Conservation (phyloP, 768 basidiomycete genomes). For the Macrolepiota fuliginosa region DNA sequence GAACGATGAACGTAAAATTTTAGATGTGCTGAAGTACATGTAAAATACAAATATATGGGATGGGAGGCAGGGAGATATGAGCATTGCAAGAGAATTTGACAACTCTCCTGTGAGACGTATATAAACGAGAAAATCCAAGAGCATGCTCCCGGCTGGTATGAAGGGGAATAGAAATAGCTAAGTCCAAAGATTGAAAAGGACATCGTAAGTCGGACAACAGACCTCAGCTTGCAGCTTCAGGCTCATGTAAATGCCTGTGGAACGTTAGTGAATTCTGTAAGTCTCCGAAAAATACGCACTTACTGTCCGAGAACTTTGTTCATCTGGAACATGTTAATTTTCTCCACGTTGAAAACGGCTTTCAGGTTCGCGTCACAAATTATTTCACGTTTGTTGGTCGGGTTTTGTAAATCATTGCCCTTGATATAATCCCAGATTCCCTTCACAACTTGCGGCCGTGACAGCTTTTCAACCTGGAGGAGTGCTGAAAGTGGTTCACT, state of each 20-base stretch:
- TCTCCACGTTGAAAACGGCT: constrained; percentile 77
- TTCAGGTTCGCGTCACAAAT: constrained; percentile 72
- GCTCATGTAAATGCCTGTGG: constrained; percentile 35
- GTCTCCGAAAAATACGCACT: constrained; percentile 21
- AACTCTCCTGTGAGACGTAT: neutral
- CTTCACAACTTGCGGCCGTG: constrained; percentile 90
- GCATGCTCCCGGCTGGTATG: neutral
- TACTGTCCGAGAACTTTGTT: constrained; percentile 86
- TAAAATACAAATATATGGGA: constrained; percentile 12
- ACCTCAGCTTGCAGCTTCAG: constrained; percentile 18
- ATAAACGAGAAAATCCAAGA: neutral
- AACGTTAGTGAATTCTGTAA: neutral
- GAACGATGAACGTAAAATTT: neutral
- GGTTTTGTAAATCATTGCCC: constrained; percentile 78
- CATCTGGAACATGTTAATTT: constrained; percentile 93
- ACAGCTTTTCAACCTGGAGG: constrained; percentile 63
- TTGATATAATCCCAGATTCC: constrained; percentile 90
- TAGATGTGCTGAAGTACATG: constrained; percentile 8
- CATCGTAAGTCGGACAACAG: neutral
- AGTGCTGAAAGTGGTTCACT: constrained; percentile 76
- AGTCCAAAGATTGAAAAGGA: neutral
- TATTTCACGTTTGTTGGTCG: constrained; percentile 79
- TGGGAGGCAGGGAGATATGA: neutral
- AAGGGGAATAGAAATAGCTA: neutral
- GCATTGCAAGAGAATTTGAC: neutral